Evolutionary conservation across 495 filamentous ascomycete genomes (phyloP), one percentile per base, ranked within the genome.

Genomic region (Collariella sp.): DNA sequence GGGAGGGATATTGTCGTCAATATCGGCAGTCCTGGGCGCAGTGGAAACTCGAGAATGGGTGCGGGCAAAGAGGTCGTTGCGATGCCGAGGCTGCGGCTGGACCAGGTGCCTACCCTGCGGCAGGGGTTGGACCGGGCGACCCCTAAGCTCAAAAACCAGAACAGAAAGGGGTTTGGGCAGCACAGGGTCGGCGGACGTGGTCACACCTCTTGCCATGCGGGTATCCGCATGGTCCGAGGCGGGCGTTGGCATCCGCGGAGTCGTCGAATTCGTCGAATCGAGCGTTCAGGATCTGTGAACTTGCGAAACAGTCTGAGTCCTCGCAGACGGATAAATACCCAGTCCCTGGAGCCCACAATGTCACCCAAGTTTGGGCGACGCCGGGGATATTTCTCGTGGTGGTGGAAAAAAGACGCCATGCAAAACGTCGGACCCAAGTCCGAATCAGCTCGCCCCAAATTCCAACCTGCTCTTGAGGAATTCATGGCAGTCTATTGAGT

Each of bases 191-290:
- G 19, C 2, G 18, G 55, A 29, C 42, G 5, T 3, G 35, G 48
- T 53, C 23, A 24, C 39, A 54, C 51, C 26, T 35, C 50, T 29
- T 41, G 18, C 22, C 31, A 35, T 59, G 56, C 56, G 39, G 51
- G 39, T 43, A 47, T 46, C 51, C 56, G 48, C n/a, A 7, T 42
- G 20, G 23, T 16, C 24, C 41, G 23, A 29, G 33, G 41, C 20
- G 7, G 24, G 6, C 16, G 9, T 24, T 46, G 10, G 45, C n/a
- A 20, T 16, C 46, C 46, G 47, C 46, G 52, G 43, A 43, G 26
- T 11, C 46, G 39, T 15, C n/a, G 10, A 15, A 26, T 5, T 46
- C 5, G 23, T 33, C 49, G 15, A 40, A 33, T n/a, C n/a, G n/a
- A 20, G 18, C 16, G 19, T 34, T 34, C n/a, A 19, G 20, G 18